Base-by-base conservation (phyloP, 2,329 filamentous ascomycete genomes). In the Orbilia blumenaviensis region DNA sequence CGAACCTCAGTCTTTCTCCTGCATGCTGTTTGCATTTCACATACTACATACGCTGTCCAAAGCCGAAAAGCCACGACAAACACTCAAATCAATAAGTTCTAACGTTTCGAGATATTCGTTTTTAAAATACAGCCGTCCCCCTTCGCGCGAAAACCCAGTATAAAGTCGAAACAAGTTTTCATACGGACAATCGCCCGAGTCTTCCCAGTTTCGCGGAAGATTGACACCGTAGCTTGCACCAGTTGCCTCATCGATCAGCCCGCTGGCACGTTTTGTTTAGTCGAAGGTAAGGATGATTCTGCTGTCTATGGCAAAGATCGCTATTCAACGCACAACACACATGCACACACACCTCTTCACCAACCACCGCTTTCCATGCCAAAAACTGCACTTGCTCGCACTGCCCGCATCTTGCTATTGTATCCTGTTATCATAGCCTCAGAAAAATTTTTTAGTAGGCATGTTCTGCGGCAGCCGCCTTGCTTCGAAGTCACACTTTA, bases 151-250 rank as follows among this genome's bases (percentile, higher is more conserved):
- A 50, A 12, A n/a, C n/a, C 46, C 5, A 27, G 21, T 18, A 38
- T 8, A 36, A 56, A 48, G n/a, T 60, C 60, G 60, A 72, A 72
- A 72, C 67, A 64, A 72, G 67, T 64, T 72, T 72, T 72, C 32
- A 56, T 67, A 46, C 54, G 25, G 62, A 46, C 56, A 60, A 58
- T 56, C 63, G 32, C 56, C 64, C 32, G 58, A 58, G 32, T 69
- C 72, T 69, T 67, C 72, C 62, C 64, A 63, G 48, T 64, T 75
- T 76, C 64, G 72, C 64, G 64, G 64, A 76, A 76, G 72, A 76
- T 76, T 76, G 50, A 63, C 72, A 60, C 44, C 56, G 48, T 63
- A 64, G 72, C 58, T 66, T 69, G 64, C 60, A 76, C 44, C 46
- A 76, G 62, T 69, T 69, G 72, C 64, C 64, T 76, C 72, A 76